Conservation (phyloP, 2,329 filamentous ascomycete genomes). For the Aspergillus neoniger region DNA sequence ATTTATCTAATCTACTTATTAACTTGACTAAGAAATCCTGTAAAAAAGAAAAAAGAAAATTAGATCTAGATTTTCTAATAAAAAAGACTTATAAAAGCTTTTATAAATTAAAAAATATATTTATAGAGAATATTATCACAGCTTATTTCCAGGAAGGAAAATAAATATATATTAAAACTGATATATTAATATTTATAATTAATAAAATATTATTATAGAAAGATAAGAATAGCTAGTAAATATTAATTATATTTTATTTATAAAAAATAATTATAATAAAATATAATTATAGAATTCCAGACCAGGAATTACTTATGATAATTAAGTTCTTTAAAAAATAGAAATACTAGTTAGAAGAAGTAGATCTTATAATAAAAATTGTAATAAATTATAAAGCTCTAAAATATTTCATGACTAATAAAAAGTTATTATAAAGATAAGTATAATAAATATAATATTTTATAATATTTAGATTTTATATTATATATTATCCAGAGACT, state of each 20-base stretch:
- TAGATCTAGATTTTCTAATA: neutral
- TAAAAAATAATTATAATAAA: slow-evolving; percentile 1
- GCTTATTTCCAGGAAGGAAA: neutral
- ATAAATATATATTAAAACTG: neutral
- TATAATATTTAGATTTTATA: neutral
- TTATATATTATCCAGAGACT: neutral
- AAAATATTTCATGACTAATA: neutral
- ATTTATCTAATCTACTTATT: neutral
- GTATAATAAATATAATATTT: neutral
- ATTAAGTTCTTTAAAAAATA: neutral
- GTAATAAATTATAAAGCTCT: slow-evolving; percentile 3
- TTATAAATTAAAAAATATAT: neutral
- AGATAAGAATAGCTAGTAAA: neutral
- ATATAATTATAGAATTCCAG: neutral
- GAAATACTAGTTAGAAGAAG: slow-evolving; percentile 7
- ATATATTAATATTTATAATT: slow-evolving; percentile 2
- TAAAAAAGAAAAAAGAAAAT: neutral
- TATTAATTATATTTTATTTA: slow-evolving; percentile 4
- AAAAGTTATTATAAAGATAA: neutral
- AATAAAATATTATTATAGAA: too few relatives aligned
- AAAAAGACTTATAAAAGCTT: neutral
- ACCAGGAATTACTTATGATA: neutral
- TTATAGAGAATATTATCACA: slow-evolving; percentile 1
- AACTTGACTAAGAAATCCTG: neutral
- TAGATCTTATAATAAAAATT: neutral